Conservation (phyloP, 2,329 filamentous ascomycete species). For the Alternaria conjuncta region DNA sequence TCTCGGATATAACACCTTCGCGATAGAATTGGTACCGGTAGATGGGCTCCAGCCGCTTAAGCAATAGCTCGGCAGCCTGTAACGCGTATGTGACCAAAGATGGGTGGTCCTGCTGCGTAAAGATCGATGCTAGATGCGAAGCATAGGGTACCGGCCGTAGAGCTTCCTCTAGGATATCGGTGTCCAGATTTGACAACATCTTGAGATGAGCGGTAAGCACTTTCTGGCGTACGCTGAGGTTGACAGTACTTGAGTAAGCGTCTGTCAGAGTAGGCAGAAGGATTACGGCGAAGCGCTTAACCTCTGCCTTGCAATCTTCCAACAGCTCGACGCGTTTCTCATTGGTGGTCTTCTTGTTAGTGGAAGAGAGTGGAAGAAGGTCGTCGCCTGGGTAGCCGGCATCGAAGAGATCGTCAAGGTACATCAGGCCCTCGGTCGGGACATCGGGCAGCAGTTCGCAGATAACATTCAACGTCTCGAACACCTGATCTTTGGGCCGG, state of each 20-base stretch:
- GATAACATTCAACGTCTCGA: conserved; percentile 95
- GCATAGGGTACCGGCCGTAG: conserved; percentile 90
- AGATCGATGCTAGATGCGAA: conserved; percentile 91
- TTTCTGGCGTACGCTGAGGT: conserved; percentile 91
- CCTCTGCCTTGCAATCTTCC: conserved; percentile 80
- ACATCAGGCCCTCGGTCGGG: conserved; percentile 62
- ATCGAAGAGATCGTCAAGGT: conserved; percentile 58
- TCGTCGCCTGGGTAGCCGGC: conserved; percentile 58
- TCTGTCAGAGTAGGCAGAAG: conserved; percentile 94
- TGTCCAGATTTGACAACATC: conserved; percentile 96
- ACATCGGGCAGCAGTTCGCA: conserved; percentile 88
- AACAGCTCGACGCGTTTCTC: conserved; percentile 84
- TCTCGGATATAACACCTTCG: conserved; percentile 93
- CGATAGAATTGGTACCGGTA: conserved; percentile 97
- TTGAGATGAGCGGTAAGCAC: conserved; percentile 95
- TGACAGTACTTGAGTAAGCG: conserved; percentile 97
- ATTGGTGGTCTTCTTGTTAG: conserved; percentile 66
- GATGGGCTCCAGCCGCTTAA: conserved; percentile 82
- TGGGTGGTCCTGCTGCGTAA: conserved; percentile 93
- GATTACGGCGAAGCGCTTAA: conserved; percentile 91
- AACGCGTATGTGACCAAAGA: conserved; percentile 85
- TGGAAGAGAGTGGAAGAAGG: conserved; percentile 51
- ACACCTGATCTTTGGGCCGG: conserved; percentile 91
- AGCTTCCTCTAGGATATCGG: conserved; percentile 81
- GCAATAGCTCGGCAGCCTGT: conserved; percentile 85